Evolutionary conservation across 2,329 filamentous ascomycete species (phyloP).

Genomic region (Elsinoe fawcettii): DNA sequence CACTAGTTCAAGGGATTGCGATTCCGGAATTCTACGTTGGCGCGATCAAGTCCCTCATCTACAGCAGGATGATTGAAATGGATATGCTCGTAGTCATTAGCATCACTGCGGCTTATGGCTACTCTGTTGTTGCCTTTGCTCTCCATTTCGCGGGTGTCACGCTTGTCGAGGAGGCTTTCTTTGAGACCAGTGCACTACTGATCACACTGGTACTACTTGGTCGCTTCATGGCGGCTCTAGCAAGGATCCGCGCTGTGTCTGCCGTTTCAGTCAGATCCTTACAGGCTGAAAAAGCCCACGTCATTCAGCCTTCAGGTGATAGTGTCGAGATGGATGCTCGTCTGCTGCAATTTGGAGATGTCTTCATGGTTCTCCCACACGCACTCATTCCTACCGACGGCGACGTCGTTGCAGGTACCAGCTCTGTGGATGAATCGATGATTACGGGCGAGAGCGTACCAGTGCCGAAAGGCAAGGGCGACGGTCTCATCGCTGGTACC

Average conservation of each 20-base stretch:
- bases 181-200: constrained; percentile 49
- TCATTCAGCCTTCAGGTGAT: too few species aligned
- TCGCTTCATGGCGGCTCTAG: constrained; percentile 41
- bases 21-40: constrained; percentile 56
- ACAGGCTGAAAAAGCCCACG: too few species aligned
- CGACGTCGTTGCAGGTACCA: too few species aligned
- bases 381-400: too few species aligned
- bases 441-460: too few species aligned
- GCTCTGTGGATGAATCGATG: too few species aligned
- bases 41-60: constrained; percentile 53
- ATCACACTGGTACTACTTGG: constrained; percentile 47
- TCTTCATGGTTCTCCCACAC: too few species aligned
- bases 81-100: constrained; percentile 60
- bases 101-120: constrained; percentile 58
- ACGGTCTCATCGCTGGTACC: too few species aligned
- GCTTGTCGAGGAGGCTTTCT: constrained; percentile 40
- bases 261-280: constrained; percentile 48
- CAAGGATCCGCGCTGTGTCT: constrained; percentile 42
- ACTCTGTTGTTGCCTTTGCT: constrained; percentile 44
- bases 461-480: too few species aligned
- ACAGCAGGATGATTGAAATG: constrained; percentile 56
- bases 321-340: too few species aligned
- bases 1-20: constrained; percentile 56
- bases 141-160: constrained; percentile 30
- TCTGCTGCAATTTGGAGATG: too few species aligned